Evolutionary conservation across 768 basidiomycete species (phyloP).

Genomic region (Suillus paluster): DNA sequence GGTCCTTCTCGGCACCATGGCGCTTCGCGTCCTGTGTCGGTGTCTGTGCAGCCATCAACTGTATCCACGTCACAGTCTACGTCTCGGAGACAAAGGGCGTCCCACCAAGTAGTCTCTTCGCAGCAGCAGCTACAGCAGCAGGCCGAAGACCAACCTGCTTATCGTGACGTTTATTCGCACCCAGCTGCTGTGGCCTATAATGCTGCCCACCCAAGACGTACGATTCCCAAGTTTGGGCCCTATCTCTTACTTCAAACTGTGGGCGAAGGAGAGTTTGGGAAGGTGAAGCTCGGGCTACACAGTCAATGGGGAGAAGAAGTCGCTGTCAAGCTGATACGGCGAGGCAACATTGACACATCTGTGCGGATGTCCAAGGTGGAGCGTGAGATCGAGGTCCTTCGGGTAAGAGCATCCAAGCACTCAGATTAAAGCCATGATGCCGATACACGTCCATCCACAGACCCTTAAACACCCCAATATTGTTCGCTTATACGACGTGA

Average conservation of each 20-base stretch:
- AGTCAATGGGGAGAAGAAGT: slow-evolving; percentile 95
- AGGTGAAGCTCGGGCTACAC: slow-evolving; percentile 98
- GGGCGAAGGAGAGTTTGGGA: slow-evolving; percentile 98
- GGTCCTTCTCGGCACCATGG: slow-evolving; percentile 50
- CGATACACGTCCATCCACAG: slow-evolving; percentile 46
- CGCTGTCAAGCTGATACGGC: slow-evolving; percentile 95
- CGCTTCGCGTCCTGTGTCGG: slow-evolving; percentile 60
- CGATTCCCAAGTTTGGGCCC: slow-evolving; percentile 92
- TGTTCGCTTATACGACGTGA: slow-evolving; percentile 96
- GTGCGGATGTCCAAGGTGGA: slow-evolving; percentile 94
- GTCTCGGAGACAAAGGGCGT: slow-evolving; percentile 68
- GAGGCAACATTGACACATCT: slow-evolving; percentile 87
- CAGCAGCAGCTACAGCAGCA: slow-evolving; percentile 43
- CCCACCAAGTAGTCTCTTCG: slow-evolving; percentile 68
- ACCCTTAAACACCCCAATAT: slow-evolving; percentile 97
- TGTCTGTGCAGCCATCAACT: slow-evolving; percentile 56
- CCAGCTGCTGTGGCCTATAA: slow-evolving; percentile 86
- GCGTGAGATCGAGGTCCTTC: slow-evolving; percentile 95
- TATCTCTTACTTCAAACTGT: slow-evolving; percentile 95
- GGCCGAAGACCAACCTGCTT: slow-evolving; percentile 49
- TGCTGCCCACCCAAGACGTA: slow-evolving; percentile 80
- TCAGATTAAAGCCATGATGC: background rate
- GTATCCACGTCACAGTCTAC: slow-evolving; percentile 44
- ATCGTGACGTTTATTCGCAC: slow-evolving; percentile 81
- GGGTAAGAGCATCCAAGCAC: slow-evolving; percentile 55